Evolutionary conservation across 2,329 filamentous ascomycete genomes (phyloP).

Genomic region (Lachnellula arida): DNA sequence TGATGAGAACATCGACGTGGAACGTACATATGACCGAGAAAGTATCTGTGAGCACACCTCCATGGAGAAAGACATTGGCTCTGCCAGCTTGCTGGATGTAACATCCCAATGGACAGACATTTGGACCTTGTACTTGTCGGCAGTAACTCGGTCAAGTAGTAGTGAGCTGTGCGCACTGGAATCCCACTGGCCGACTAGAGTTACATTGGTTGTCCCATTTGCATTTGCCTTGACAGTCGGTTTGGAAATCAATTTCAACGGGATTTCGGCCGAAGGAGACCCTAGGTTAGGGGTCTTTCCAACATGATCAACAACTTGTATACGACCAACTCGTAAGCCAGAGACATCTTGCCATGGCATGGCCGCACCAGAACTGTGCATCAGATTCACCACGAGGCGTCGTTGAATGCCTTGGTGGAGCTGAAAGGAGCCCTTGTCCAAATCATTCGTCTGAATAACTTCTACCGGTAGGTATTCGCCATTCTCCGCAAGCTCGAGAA

Average conservation of each 20-base stretch:
- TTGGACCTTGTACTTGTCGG: conserved; percentile 90
- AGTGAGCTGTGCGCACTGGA: conserved; percentile 87
- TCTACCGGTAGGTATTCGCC: conserved; percentile 91
- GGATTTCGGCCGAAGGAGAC: conserved; percentile 65
- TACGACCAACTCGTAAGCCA: conserved; percentile 70
- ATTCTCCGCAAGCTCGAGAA: conserved; percentile 86
- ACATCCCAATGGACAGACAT: conserved; percentile 85
- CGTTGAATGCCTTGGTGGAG: conserved; percentile 92
- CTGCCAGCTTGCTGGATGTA: conserved; percentile 73
- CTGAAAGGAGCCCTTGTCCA: conserved; percentile 89
- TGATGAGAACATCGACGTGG: conserved; percentile 79
- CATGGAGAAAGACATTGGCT: conserved; percentile 81
- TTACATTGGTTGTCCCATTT: conserved; percentile 85
- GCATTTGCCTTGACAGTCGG: conserved; percentile 80
- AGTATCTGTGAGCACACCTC: conserved; percentile 80
- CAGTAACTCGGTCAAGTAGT: conserved; percentile 87
- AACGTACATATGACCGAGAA: conserved; percentile 77
- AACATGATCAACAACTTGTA: conserved; percentile 77
- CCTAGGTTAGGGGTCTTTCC: conserved; percentile 81
- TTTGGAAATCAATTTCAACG: conserved; percentile 70
- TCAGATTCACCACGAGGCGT: conserved; percentile 80
- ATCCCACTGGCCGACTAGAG: conserved; percentile 91
- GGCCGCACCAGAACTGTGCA: conserved; percentile 82
- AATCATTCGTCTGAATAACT: conserved; percentile 77
- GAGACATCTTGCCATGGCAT: conserved; percentile 85